Percentiles rank a stretch among this genome's conserved stretches.
phyloP scores from a whole-genome alignment of 116 monocot species.

The Phalaenopsis hybrid region DNA sequence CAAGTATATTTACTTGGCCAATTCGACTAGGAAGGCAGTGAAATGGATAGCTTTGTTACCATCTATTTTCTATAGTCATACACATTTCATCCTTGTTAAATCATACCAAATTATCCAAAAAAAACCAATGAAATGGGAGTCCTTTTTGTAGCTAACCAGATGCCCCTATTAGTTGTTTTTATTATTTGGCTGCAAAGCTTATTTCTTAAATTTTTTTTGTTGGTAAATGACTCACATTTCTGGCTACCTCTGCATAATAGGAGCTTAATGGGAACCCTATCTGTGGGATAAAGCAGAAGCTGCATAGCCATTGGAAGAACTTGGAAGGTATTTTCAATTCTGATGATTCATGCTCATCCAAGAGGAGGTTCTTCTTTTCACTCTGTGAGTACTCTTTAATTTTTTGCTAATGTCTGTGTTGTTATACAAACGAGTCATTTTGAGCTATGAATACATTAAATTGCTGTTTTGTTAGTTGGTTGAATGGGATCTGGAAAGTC shows the following conservation, averaged over 20 bases:
- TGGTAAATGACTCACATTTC: neutral
- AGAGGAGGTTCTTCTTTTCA: conserved; percentile 67
- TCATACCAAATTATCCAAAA: no score
- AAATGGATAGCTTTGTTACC: no score
- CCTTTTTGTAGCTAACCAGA: no score
- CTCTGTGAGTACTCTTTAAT: conserved; percentile 57
- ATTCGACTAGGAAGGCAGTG: no score
- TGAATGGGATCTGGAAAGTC: neutral
- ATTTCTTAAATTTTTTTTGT: neutral
- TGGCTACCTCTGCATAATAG: conserved; percentile 20
- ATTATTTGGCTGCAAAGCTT: neutral
- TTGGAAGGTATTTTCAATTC: conserved; percentile 31
- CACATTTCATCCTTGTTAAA: no score
- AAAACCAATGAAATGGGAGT: no score
- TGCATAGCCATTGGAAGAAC: conserved; percentile 66
- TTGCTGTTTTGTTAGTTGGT: neutral
- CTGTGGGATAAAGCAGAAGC: conserved; percentile 50
- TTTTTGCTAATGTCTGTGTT: neutral
- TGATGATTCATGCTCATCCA: conserved; percentile 44
- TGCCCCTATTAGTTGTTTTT: no score
- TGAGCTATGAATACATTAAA: neutral
- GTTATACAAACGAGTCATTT: neutral
- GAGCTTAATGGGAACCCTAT: conserved; percentile 20
- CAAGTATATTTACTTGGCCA: no score
- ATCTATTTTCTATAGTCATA: no score